Evolutionary conservation across 2,329 filamentous ascomycete species (phyloP).

Genomic region (Tolypocladium amazonense): DNA sequence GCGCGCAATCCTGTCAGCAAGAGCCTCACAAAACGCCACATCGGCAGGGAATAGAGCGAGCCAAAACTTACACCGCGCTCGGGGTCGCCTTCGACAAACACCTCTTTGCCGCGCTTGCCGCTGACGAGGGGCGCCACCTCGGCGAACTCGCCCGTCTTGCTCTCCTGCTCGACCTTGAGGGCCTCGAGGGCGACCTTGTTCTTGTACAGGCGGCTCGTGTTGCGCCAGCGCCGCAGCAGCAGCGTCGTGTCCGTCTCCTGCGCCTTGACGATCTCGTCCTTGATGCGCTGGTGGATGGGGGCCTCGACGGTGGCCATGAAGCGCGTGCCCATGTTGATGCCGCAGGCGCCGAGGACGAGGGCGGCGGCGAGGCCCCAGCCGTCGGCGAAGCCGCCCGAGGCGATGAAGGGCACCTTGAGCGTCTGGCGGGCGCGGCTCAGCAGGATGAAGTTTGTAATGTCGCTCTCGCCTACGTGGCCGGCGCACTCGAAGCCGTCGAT

Average conservation of each 20-base stretch:
- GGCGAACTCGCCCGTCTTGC: conserved; percentile 74
- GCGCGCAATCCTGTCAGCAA: conserved; percentile 8
- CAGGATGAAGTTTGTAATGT: conserved; percentile 85
- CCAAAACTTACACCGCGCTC: conserved; percentile 67
- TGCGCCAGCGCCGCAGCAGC: conserved; percentile 82
- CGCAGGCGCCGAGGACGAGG: conserved; percentile 78
- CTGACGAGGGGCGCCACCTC: conserved; percentile 82
- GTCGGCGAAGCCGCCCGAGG: conserved; percentile 90
- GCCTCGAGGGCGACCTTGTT: conserved; percentile 82
- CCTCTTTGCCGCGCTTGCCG: conserved; percentile 81
- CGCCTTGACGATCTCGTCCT: conserved; percentile 80
- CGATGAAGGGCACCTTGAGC: conserved; percentile 83
- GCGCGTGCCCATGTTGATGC: conserved; percentile 96
- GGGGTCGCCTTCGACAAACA: conserved; percentile 84
- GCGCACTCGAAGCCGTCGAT: conserved; percentile 98
- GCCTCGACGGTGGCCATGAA: conserved; percentile 96
- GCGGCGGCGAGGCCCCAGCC: conserved; percentile 88
- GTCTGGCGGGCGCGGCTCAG: conserved; percentile 76
- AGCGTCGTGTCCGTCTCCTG: conserved; percentile 87
- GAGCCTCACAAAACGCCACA: background rate
- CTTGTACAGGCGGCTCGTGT: conserved; percentile 78
- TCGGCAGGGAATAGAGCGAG: background rate
- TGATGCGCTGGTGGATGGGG: conserved; percentile 87
- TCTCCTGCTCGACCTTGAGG: conserved; percentile 73
- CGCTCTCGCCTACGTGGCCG: conserved; percentile 75